Conservation (phyloP, 225 moss, liverwort and hornwort genomes). For the Pleurozium schreberi region DNA sequence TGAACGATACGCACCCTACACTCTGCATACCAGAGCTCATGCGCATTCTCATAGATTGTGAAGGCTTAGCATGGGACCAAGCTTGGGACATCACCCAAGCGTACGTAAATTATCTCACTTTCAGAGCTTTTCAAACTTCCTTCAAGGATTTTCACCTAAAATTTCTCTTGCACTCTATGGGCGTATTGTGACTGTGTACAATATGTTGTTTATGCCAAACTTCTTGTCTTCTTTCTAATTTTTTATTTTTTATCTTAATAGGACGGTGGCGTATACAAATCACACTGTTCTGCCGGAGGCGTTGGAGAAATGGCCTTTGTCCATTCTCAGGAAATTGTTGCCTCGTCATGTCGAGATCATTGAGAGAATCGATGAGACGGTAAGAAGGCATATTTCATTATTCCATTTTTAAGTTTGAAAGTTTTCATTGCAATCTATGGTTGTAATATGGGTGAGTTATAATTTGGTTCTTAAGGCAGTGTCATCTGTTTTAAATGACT, state of each 20-base stretch:
- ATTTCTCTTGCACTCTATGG: background rate
- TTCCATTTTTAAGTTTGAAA: background rate
- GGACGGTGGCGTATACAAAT: slow-evolving; percentile 94
- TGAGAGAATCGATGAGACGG: slow-evolving; percentile 69
- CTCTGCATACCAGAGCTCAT: slow-evolving; percentile 86
- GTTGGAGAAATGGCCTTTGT: slow-evolving; percentile 84
- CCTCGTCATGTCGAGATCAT: slow-evolving; percentile 90
- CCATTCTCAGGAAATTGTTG: slow-evolving; percentile 53
- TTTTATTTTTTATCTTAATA: background rate
- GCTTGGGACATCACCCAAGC: slow-evolving; percentile 89
- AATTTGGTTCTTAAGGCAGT: background rate
- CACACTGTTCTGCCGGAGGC: slow-evolving; percentile 94
- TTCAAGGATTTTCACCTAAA: background rate
- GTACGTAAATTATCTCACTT: slow-evolving; percentile 11
- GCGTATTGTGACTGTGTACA: background rate
- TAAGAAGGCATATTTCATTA: background rate
- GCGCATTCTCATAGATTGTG: slow-evolving; percentile 69
- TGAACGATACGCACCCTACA: slow-evolving; percentile 97
- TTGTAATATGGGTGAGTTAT: background rate
- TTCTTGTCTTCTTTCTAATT: background rate
- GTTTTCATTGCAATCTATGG: background rate
- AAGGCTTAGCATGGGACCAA: slow-evolving; percentile 69
- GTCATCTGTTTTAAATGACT: background rate
- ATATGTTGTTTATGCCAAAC: background rate
- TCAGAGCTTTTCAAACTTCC: background rate